Evolutionary conservation across 2,329 filamentous ascomycete species (phyloP).

Genomic region (Claviceps purpurea): DNA sequence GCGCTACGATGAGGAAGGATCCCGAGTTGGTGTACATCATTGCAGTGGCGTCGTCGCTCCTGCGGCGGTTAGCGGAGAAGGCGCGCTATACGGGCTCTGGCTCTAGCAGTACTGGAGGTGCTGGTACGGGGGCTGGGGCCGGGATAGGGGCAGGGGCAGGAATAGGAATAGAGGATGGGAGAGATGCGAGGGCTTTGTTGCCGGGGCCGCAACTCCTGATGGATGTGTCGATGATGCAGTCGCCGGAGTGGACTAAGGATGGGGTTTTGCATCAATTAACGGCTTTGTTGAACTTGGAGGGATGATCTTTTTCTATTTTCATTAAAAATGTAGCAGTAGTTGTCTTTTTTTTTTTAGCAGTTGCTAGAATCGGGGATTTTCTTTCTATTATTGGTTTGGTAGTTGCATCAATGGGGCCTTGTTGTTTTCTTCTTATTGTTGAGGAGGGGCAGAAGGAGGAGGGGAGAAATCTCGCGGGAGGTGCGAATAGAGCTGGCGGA

Average conservation of each 20-base stretch:
- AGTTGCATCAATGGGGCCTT: no score
- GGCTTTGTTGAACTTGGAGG: constrained; percentile 35
- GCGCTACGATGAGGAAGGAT: constrained; percentile 28
- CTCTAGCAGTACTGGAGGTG: constrained; percentile 18
- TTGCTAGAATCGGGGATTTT: background rate
- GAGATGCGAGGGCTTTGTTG: constrained; percentile 31
- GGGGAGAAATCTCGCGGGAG: no score
- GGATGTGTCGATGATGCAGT: constrained; percentile 51
- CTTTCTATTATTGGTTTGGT: no score
- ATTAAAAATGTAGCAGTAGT: no score
- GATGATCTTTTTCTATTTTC: constrained; percentile 22
- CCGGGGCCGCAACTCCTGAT: constrained; percentile 56
- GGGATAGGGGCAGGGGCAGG: no score
- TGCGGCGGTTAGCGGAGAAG: constrained; percentile 59
- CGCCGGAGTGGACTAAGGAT: constrained; percentile 47
- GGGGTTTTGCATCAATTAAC: constrained; percentile 56
- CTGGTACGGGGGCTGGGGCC: no score
- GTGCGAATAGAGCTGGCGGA: no score
- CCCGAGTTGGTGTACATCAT: constrained; percentile 49
- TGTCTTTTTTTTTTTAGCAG: no score
- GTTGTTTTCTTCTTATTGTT: no score
- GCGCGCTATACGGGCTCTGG: constrained; percentile 40
- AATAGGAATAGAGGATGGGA: constrained; percentile 32
- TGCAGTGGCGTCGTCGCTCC: constrained; percentile 50
- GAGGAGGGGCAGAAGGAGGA: no score